Conservation (phyloP, 257 asterid species). For the Solanum verrucosum region DNA sequence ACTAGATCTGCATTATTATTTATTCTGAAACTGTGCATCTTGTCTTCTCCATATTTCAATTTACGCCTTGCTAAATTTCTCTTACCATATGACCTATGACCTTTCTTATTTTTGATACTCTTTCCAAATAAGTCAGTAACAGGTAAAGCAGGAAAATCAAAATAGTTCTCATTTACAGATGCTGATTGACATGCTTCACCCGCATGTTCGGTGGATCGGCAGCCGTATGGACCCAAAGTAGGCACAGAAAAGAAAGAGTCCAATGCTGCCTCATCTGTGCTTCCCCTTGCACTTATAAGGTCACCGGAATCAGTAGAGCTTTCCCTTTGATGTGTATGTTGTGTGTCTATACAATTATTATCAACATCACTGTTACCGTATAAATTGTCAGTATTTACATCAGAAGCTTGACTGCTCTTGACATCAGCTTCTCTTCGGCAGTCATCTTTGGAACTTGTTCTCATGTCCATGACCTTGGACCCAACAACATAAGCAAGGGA, state of each 20-base stretch:
- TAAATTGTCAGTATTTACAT: slow-evolving; percentile 26
- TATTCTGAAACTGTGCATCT: slow-evolving; percentile 83
- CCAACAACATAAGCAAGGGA: slow-evolving; percentile 92
- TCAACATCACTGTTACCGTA: slow-evolving; percentile 28
- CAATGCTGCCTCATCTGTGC: slow-evolving; percentile 46
- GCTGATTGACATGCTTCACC: slow-evolving; percentile 36
- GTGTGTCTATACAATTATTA: slow-evolving; percentile 38
- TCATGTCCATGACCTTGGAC: slow-evolving; percentile 94
- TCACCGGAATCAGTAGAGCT: slow-evolving; percentile 65
- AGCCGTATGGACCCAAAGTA: slow-evolving; percentile 37
- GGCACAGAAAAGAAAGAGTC: slow-evolving; percentile 56
- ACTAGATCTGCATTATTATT: slow-evolving; percentile 78
- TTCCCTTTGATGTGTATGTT: slow-evolving; percentile 26
- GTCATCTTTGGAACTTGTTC: slow-evolving; percentile 78
- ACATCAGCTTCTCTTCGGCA: slow-evolving; percentile 39
- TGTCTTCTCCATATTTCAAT: slow-evolving; percentile 55
- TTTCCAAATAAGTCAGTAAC: slow-evolving; percentile 72
- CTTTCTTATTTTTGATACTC: slow-evolving; percentile 33
- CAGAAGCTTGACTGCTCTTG: slow-evolving; percentile 34
- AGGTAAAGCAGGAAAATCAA: slow-evolving; percentile 86
- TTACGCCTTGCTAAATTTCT: slow-evolving; percentile 38
- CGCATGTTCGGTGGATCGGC: slow-evolving; percentile 31
- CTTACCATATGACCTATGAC: slow-evolving; percentile 37
- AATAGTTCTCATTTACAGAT: slow-evolving; percentile 36
- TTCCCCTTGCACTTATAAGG: slow-evolving; percentile 53